Percentiles rank a stretch among this genome's conserved stretches.
These are phyloP conservation scores for Obba rivulosa DNA, from an alignment of 768 basidiomycete genomes.

Conservation along the genomic window DNA sequence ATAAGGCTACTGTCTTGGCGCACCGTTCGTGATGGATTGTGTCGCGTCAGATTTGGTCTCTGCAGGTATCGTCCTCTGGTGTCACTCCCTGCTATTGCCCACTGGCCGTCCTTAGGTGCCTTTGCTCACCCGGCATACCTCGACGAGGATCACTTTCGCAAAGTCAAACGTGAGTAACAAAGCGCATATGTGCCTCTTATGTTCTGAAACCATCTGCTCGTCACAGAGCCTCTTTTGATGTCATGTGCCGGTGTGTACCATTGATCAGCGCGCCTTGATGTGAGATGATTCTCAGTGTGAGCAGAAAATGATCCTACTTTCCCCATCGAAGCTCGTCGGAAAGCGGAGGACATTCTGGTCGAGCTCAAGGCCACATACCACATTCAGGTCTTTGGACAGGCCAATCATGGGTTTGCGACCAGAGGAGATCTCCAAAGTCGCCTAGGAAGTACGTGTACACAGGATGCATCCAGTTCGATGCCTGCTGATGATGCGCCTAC, in stretches of 20 bases:
- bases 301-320: constrained; percentile 52
- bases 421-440: constrained; percentile 22
- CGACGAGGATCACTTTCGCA: constrained; percentile 41
- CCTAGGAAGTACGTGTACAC: constrained; percentile 7
- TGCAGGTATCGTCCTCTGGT: constrained; percentile 30
- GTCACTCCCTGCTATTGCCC: no score
- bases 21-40: constrained; percentile 43
- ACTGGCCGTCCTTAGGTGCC: constrained; percentile 31
- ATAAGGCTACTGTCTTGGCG: constrained; percentile 57
- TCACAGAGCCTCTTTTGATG: constrained; percentile 46
- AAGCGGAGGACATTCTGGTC: constrained; percentile 51
- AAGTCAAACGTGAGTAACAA: constrained; percentile 37
- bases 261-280: no score
- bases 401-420: constrained; percentile 33
- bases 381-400: constrained; percentile 49
- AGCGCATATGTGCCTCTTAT: no score
- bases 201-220: not conserved
- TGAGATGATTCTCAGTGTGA: no score
- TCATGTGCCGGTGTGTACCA: constrained; percentile 44
- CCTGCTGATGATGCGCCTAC: not conserved
- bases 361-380: constrained; percentile 48
- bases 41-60: constrained; percentile 40
- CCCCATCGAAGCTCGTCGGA: constrained; percentile 42
- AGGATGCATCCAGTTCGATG: not conserved
- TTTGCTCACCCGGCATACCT: constrained; percentile 52